These are phyloP conservation scores for Diaporthe vexans DNA, from an alignment of 2,329 filamentous ascomycete species.

Conservation along the genomic window DNA sequence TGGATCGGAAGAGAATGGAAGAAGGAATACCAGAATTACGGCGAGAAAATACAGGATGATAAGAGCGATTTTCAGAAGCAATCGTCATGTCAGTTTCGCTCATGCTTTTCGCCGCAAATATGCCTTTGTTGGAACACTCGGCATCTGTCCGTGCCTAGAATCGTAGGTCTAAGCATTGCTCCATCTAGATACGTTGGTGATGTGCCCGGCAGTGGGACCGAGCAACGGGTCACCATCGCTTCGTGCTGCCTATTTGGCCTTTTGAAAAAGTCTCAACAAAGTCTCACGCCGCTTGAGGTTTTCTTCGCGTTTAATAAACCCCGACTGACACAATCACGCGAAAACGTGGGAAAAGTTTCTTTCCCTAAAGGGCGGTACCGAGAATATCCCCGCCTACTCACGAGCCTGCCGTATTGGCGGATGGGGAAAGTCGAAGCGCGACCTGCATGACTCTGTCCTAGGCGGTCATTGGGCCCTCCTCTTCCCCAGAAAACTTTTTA, in stretches of 20 bases:
- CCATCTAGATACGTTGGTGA: background rate
- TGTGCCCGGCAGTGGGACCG: background rate
- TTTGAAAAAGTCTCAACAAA: background rate
- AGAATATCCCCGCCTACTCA: background rate
- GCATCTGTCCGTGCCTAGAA: slow-evolving; percentile 12
- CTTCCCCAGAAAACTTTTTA: slow-evolving; percentile 30
- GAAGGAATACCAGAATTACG: background rate
- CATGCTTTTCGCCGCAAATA: background rate
- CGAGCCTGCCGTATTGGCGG: background rate
- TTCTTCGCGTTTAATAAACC: background rate
- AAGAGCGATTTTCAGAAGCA: slow-evolving; percentile 25
- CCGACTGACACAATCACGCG: background rate
- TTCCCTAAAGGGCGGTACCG: background rate
- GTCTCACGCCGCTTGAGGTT: background rate
- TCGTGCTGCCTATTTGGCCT: slow-evolving; percentile 7
- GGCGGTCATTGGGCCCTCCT: background rate
- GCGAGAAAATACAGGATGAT: background rate
- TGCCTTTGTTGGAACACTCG: background rate
- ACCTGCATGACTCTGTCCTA: slow-evolving; percentile 15
- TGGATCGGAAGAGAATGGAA: background rate
- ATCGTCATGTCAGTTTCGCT: slow-evolving; percentile 5
- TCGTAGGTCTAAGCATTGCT: slow-evolving; percentile 31
- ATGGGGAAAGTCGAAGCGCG: slow-evolving; percentile 23
- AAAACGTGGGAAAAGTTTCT: background rate
- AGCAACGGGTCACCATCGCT: background rate